Percentiles rank a stretch among this genome's conserved stretches.
These are phyloP conservation scores for Rosa lucieae DNA, from an alignment of 306 rosid species.

Conservation along the genomic window DNA sequence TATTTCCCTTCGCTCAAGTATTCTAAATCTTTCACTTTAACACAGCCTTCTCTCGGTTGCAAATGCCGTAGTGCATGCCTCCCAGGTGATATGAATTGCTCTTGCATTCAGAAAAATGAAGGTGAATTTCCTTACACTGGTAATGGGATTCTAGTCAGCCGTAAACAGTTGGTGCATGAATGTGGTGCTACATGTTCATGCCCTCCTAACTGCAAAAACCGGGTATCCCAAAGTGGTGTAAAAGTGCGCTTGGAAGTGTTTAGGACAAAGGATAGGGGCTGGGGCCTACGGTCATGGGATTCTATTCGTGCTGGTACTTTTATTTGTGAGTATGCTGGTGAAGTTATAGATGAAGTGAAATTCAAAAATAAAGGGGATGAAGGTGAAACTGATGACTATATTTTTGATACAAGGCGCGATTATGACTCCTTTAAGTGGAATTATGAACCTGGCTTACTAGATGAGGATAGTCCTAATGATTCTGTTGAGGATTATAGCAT, in stretches of 20 bases:
- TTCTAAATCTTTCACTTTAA: slow-evolving; percentile 34
- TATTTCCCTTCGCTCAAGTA: slow-evolving; percentile 47
- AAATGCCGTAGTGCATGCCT: slow-evolving; percentile 45
- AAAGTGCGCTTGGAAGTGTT: slow-evolving; percentile 55
- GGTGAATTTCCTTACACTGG: slow-evolving; percentile 59
- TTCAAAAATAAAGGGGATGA: slow-evolving; percentile 25
- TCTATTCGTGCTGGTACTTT: slow-evolving; percentile 65
- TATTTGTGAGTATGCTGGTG: slow-evolving; percentile 71
- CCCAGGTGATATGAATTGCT: slow-evolving; percentile 57
- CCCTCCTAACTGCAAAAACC: slow-evolving; percentile 58
- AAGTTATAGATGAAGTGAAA: slow-evolving; percentile 43
- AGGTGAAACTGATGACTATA: slow-evolving; percentile 46
- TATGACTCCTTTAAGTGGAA: slow-evolving; percentile 55
- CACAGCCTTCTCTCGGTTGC: slow-evolving; percentile 44
- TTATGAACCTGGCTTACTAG: slow-evolving; percentile 49
- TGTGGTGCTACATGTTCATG: slow-evolving; percentile 63
- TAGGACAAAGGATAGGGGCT: slow-evolving; percentile 59
- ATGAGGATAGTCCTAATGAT: slow-evolving; percentile 37
- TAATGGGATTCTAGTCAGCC: slow-evolving; percentile 51
- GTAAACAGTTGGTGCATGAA: slow-evolving; percentile 55
- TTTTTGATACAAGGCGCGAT: slow-evolving; percentile 51
- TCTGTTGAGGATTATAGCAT: slow-evolving; percentile 41
- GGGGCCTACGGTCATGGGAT: slow-evolving; percentile 71
- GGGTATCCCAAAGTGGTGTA: slow-evolving; percentile 54
- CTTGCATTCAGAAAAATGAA: slow-evolving; percentile 56